Conservation (phyloP, 352 stramenopile species). For the Phytopythium kandeliae region DNA sequence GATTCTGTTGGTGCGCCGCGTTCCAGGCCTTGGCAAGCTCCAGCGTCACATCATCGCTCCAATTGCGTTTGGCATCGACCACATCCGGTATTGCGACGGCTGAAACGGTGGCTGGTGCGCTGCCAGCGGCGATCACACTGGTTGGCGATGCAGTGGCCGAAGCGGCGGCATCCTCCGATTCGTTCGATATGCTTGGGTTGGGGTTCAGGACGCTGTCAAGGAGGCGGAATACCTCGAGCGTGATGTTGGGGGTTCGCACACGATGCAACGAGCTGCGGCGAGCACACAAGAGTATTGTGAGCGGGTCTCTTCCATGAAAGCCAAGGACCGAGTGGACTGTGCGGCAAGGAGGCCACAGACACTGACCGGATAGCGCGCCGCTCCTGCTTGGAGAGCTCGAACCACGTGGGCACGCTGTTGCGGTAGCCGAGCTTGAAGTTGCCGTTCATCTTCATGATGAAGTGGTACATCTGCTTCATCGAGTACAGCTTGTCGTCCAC, state of each 20-base stretch:
- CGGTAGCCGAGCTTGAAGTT: conserved; percentile 26
- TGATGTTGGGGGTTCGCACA: conserved; percentile 57
- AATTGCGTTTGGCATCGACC: conserved; percentile 46
- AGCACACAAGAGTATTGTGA: background rate
- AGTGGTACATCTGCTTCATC: conserved; percentile 72
- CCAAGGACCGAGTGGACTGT: too few relatives aligned
- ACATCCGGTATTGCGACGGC: conserved; percentile 18
- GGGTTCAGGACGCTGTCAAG: conserved; percentile 48
- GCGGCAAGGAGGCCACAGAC: too few relatives aligned
- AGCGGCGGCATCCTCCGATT: conserved; percentile 1
- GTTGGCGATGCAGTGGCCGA: background rate
- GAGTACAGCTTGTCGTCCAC: conserved; percentile 66
- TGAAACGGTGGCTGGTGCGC: background rate
- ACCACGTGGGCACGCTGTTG: conserved; percentile 37
- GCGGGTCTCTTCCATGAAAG: too few relatives aligned
- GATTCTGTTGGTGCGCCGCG: conserved; percentile 20
- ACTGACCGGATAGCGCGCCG: conserved; percentile 32
- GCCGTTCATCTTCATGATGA: conserved; percentile 54
- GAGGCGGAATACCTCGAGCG: conserved; percentile 41
- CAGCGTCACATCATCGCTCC: conserved; percentile 56
- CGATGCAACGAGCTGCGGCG: conserved; percentile 27
- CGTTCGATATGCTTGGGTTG: conserved; percentile 10
- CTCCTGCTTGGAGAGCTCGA: conserved; percentile 51
- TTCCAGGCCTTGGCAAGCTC: conserved; percentile 51
- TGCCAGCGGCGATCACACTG: background rate